Conservation (phyloP, 108 stramenopile genomes). For the Nitzschia sp. region DNA sequence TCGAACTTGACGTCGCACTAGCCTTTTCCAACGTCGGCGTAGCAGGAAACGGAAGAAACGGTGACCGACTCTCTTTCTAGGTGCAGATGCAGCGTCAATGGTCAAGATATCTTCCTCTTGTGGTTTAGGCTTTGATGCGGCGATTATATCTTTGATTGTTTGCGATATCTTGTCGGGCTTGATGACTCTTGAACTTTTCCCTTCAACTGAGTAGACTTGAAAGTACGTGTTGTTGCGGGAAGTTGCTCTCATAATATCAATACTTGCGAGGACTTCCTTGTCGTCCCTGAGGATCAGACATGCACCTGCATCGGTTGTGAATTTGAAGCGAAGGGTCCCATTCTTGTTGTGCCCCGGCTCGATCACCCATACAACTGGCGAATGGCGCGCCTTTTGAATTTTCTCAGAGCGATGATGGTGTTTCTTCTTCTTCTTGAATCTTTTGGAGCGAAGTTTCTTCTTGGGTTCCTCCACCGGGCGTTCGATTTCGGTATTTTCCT, state of each 20-base stretch:
- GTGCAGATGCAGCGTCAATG: background rate
- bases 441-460: background rate
- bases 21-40: conserved; percentile 20
- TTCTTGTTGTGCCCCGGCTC: conserved; percentile 6
- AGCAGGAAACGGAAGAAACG: conserved; percentile 10
- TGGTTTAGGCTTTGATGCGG: background rate
- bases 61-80: background rate
- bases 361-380: conserved; percentile 15
- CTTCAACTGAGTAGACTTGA: conserved; percentile 12
- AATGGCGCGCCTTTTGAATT: background rate
- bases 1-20: conserved; percentile 13
- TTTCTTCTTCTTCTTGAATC: background rate
- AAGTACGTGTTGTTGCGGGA: conserved; percentile 3
- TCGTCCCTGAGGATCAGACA: conserved; percentile 13
- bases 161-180: conserved; percentile 3
- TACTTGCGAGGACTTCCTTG: conserved; percentile 7
- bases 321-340: conserved; percentile 4
- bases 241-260: conserved; percentile 4
- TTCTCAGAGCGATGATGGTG: no score
- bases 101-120: background rate
- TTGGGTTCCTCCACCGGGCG: background rate
- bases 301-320: conserved; percentile 20
- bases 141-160: background rate
- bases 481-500: background rate
- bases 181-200: conserved; percentile 5